Conservation (phyloP, 495 filamentous ascomycete species). For the Aspergillus sparsus region DNA sequence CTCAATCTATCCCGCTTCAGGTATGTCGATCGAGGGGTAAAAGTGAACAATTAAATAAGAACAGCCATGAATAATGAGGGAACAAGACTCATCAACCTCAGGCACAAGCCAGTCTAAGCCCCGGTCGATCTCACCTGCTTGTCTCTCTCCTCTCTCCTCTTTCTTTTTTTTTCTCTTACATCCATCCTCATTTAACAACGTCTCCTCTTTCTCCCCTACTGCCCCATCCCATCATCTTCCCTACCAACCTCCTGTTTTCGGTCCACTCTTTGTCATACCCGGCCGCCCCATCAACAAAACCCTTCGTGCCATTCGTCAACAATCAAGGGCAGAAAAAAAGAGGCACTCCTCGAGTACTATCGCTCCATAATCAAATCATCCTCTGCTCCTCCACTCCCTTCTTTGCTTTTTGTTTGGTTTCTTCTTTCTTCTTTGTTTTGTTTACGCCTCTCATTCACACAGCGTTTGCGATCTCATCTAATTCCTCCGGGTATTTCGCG, state of each 20-base stretch:
- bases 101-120: slow-evolving; percentile 16
- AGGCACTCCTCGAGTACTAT: too few relatives aligned
- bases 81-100: slow-evolving; percentile 7
- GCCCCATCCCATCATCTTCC: slow-evolving; percentile 27
- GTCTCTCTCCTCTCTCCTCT: background rate
- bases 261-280: slow-evolving; percentile 37
- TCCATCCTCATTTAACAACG: background rate
- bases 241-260: slow-evolving; percentile 35
- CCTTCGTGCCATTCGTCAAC: too few relatives aligned
- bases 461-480: too few relatives aligned
- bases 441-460: too few relatives aligned
- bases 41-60: background rate
- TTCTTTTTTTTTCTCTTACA: background rate
- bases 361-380: too few relatives aligned
- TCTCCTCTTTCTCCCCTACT: slow-evolving; percentile 16
- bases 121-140: slow-evolving; percentile 12
- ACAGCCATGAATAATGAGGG: background rate
- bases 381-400: too few relatives aligned
- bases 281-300: slow-evolving; percentile 18
- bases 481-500: too few relatives aligned
- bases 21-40: slow-evolving; percentile 23
- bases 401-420: too few relatives aligned
- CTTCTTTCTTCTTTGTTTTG: too few relatives aligned
- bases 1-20: slow-evolving; percentile 21
- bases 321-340: too few relatives aligned